Conservation (phyloP, 2,329 filamentous ascomycete species). For the Metarhizium humberi region DNA sequence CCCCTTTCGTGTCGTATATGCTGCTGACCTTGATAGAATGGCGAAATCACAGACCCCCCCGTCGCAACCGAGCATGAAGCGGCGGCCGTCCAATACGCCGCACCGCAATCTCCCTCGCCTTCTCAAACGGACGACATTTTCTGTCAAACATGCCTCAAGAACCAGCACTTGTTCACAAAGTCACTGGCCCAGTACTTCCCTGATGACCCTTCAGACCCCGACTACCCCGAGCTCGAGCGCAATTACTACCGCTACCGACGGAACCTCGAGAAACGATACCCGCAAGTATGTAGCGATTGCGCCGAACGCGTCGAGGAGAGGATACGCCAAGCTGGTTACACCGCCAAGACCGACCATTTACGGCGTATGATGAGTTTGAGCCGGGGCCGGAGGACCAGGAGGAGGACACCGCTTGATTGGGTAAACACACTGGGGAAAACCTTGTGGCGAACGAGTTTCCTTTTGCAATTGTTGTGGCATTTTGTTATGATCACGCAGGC, state of each 20-base stretch:
- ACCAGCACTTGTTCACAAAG: constrained; percentile 73
- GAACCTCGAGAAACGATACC: constrained; percentile 73
- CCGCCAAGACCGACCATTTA: constrained; percentile 74
- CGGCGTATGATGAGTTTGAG: constrained; percentile 65
- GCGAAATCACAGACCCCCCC: constrained; percentile 83
- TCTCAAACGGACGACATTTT: constrained; percentile 33
- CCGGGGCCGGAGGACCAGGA: constrained; percentile 24
- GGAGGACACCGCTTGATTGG: constrained; percentile 30
- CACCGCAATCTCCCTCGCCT: constrained; percentile 22
- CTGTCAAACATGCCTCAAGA: constrained; percentile 76
- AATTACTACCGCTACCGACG: constrained; percentile 61
- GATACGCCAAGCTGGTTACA: constrained; percentile 65
- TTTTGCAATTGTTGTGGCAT: constrained; percentile 44
- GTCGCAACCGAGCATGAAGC: constrained; percentile 39
- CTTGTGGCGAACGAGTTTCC: constrained; percentile 39
- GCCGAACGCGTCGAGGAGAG: constrained; percentile 62
- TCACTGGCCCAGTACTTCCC: constrained; percentile 73
- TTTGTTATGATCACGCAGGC: constrained; percentile 18
- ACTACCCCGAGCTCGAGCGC: constrained; percentile 59
- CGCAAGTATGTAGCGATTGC: constrained; percentile 78
- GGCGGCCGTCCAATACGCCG: constrained; percentile 36
- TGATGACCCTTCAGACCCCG: constrained; percentile 52
- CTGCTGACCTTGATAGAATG: constrained; percentile 46
- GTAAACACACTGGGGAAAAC: constrained; percentile 32
- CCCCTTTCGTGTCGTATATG: not conserved